Base-by-base conservation (phyloP, 108 stramenopile species). In the Nitzschia putrida region DNA sequence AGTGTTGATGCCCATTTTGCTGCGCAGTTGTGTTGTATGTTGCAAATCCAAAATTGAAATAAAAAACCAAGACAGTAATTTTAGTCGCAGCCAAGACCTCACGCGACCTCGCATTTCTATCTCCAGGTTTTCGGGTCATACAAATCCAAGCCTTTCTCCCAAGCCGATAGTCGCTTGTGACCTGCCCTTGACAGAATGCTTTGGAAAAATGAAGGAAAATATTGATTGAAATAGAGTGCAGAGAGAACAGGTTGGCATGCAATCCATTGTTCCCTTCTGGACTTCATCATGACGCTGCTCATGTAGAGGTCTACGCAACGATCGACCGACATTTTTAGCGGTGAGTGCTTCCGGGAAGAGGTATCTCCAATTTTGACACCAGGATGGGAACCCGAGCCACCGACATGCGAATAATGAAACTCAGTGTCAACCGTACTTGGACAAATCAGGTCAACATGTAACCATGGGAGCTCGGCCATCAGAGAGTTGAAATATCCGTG, bases 341-440 rank as follows among this genome's bases (percentile, higher is more conserved):
- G 29, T 34, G 29, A 34, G 29, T 34, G 29, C 29, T 34, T 34
- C 53, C 20, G 66, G 60, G 24, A 4, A 49, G 45, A n/a, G 53
- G 12, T 42, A 58, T 26, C 54, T 26, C 5, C 43, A 50, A 18
- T 18, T 61, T n/a, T 37, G 13, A 44, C 49, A 11, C 26, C 39
- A 18, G 44, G 29, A 34, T 34, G 4, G 1, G 29, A 26, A 10
- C 29, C 75, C 8, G 26, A 13, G 12, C 41, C 42, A 21, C 51
- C 66, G 0, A 51, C 38, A 37, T 72, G 56, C 12, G 49, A 66
- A 38, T 68, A 44, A 45, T 74, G 69, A 58, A 86, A 86, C 25
- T 63, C 59, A 18, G 90, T 89, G 37, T 85, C 84, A 21, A 79
- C 66, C 0, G 88, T 69, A n/a, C 90, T 88, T 0, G 90, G 90